phyloP scores from a whole-genome alignment of 805 yeast species.

The Kazachstania africana region DNA sequence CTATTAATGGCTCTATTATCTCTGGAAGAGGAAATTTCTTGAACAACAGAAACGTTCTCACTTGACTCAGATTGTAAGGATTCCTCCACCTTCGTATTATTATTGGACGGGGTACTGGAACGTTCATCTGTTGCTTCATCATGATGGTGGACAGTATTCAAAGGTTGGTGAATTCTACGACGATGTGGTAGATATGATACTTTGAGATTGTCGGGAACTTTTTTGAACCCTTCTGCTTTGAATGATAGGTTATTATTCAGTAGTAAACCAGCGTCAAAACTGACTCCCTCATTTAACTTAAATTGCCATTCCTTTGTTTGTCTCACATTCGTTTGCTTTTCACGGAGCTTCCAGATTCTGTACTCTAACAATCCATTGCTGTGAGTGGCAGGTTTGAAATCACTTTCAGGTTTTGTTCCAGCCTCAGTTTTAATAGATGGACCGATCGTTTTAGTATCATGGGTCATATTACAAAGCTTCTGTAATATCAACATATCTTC shows the following conservation, averaged over 20 bases:
- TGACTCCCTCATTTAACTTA: constrained; percentile 16
- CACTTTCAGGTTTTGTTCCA: background rate
- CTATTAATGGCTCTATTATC: constrained; percentile 79
- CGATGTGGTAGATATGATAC: constrained; percentile 75
- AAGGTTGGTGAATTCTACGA: constrained; percentile 52
- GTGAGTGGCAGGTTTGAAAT: too few species aligned
- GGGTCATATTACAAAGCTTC: constrained; percentile 27
- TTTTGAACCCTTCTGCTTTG: constrained; percentile 60
- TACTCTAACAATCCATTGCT: constrained; percentile 7
- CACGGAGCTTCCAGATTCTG: constrained; percentile 15
- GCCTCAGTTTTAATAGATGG: background rate
- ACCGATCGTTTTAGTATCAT: background rate
- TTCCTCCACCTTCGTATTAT: constrained; percentile 16
- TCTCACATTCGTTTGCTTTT: constrained; percentile 6
- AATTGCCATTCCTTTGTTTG: constrained; percentile 9
- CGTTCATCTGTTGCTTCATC: constrained; percentile 33
- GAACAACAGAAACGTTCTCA: constrained; percentile 5
- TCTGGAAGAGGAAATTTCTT: constrained; percentile 57
- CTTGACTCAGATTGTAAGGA: constrained; percentile 11
- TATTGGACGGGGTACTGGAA: constrained; percentile 7
- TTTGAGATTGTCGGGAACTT: constrained; percentile 63
- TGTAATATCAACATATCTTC: constrained; percentile 56
- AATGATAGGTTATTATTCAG: constrained; percentile 45
- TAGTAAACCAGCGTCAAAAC: constrained; percentile 23
- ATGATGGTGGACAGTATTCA: constrained; percentile 56